A percentile compares a stretch with the other conserved stretches of the same genome.
phyloP scores from a whole-genome alignment of 75 land plant species.

The Larix kaempferi region DNA sequence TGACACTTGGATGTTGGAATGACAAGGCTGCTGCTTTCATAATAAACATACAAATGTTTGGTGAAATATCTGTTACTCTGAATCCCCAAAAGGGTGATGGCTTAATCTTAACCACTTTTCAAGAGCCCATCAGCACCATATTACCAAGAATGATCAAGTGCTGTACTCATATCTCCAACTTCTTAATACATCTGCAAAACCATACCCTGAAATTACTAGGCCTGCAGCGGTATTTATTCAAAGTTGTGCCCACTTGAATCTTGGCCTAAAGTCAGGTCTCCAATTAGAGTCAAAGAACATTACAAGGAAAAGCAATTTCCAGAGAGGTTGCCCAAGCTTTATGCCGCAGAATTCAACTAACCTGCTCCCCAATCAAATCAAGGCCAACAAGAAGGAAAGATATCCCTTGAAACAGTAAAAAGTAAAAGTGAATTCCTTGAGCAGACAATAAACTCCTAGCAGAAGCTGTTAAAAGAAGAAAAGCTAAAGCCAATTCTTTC shows the following conservation, averaged over 20 bases:
- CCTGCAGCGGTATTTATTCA: conserved; percentile 7
- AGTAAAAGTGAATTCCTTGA: conserved; percentile 91
- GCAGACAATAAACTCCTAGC: conserved; percentile 75
- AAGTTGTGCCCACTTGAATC: conserved; percentile 5
- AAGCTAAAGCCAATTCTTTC: conserved; percentile 73
- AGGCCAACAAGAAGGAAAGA: conserved; percentile 73
- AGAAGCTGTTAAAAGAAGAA: conserved; percentile 73
- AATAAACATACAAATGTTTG: conserved; percentile 1
- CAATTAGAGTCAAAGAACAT: neutral
- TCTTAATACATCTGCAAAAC: conserved; percentile 5
- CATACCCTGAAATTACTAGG: conserved; percentile 1
- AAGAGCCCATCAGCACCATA: neutral
- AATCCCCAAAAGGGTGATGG: neutral
- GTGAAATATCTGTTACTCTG: neutral
- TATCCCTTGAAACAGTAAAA: conserved; percentile 83
- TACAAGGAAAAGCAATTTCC: conserved; percentile 5
- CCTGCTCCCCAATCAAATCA: conserved; percentile 62
- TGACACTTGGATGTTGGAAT: neutral
- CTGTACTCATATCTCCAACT: neutral
- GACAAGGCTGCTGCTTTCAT: neutral
- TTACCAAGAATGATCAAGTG: neutral
- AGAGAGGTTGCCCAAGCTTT: neutral
- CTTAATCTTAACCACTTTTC: neutral
- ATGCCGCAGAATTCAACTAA: conserved; percentile 19
- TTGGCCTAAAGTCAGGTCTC: conserved; percentile 6